Evolutionary conservation across 2,329 filamentous ascomycete genomes (phyloP).

Genomic region (Alternaria sp.): DNA sequence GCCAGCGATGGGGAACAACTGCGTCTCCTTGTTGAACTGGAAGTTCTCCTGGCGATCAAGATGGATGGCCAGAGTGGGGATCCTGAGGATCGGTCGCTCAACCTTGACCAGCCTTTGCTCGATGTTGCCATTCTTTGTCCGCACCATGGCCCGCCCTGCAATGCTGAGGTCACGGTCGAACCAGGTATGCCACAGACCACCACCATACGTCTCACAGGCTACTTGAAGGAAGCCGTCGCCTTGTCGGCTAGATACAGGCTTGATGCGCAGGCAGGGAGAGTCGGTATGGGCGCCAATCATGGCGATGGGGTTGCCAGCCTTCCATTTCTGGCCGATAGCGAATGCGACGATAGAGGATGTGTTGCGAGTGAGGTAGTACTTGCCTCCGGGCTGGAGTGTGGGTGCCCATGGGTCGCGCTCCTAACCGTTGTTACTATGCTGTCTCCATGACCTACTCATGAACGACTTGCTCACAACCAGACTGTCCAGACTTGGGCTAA

Average conservation of each 20-base stretch:
- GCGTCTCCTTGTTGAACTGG: conserved; percentile 95
- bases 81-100: conserved; percentile 86
- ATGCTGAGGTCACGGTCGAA: conserved; percentile 95
- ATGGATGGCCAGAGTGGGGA: conserved; percentile 94
- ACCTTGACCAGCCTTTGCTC: conserved; percentile 88
- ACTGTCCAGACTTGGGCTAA: not conserved
- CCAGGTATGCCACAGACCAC: conserved; percentile 97
- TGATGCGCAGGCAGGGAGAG: conserved; percentile 88
- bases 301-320: conserved; percentile 85
- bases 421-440: conserved; percentile 45
- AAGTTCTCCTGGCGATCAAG: conserved; percentile 87
- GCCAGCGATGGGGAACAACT: conserved; percentile 92
- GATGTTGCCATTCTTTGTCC: conserved; percentile 75
- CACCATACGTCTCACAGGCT: conserved; percentile 95
- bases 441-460: not conserved
- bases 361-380: conserved; percentile 96
- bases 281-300: conserved; percentile 98
- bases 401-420: conserved; percentile 90
- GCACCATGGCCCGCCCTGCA: conserved; percentile 86
- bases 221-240: conserved; percentile 90
- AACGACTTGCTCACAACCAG: not conserved
- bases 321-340: conserved; percentile 89
- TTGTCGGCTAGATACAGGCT: conserved; percentile 91
- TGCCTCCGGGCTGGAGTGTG: conserved; percentile 81
- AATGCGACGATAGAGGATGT: conserved; percentile 92